Conservation (phyloP, 345 rosid species). For the Corchorus olitorius region DNA sequence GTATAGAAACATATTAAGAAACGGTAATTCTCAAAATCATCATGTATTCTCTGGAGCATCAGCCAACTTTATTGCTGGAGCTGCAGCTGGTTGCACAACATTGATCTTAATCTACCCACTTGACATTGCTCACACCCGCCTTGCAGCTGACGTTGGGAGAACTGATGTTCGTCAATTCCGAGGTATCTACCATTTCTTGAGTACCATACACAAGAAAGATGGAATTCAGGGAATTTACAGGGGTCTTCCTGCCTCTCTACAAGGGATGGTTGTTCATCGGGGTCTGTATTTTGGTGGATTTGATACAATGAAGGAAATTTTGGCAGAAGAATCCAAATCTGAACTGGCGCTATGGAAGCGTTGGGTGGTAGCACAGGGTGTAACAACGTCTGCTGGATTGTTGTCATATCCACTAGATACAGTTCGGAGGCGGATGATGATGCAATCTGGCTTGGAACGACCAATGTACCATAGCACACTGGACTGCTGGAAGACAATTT, state of each 20-base stretch:
- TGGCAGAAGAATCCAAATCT: slow-evolving; percentile 53
- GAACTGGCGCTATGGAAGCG: slow-evolving; percentile 83
- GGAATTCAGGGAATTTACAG: slow-evolving; percentile 83
- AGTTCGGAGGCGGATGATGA: slow-evolving; percentile 93
- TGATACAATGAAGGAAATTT: slow-evolving; percentile 78
- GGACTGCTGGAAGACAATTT: slow-evolving; percentile 87
- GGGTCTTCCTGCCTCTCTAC: slow-evolving; percentile 91
- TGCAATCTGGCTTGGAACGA: slow-evolving; percentile 85
- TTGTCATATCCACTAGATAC: slow-evolving; percentile 87
- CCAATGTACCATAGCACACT: slow-evolving; percentile 68
- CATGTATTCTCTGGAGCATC: slow-evolving; percentile 62
- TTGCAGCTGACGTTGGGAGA: slow-evolving; percentile 87
- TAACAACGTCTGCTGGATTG: slow-evolving; percentile 86
- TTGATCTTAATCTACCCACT: slow-evolving; percentile 78
- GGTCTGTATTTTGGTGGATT: slow-evolving; percentile 94
- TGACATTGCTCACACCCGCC: slow-evolving; percentile 89
- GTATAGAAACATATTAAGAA: slow-evolving; percentile 67
- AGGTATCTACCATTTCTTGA: slow-evolving; percentile 83
- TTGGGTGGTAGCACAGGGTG: slow-evolving; percentile 86
- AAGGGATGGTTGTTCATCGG: slow-evolving; percentile 84
- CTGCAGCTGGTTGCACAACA: slow-evolving; percentile 91
- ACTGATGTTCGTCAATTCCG: slow-evolving; percentile 77
- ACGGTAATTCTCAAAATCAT: slow-evolving; percentile 47
- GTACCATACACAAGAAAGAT: slow-evolving; percentile 67
- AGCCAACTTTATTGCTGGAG: slow-evolving; percentile 88